phyloP scores from a whole-genome alignment of 129 eudicot genomes.

The Lactuca saligna region DNA sequence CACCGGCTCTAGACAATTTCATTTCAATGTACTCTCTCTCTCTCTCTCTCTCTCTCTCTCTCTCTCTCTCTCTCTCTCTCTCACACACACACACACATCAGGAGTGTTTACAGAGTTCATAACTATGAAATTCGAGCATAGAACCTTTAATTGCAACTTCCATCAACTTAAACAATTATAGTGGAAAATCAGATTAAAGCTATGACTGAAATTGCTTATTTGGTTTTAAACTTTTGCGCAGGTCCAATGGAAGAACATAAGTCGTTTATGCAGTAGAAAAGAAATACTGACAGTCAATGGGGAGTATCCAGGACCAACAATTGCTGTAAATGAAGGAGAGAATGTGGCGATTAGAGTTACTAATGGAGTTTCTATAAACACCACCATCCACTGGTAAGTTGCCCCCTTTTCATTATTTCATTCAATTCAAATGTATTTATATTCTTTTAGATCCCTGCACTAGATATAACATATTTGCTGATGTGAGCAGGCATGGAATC shows the following conservation, averaged over 20 bases:
- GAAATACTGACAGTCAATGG: slow-evolving; percentile 66
- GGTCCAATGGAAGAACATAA: slow-evolving; percentile 69
- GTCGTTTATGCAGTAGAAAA: slow-evolving; percentile 56
- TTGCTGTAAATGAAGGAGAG: slow-evolving; percentile 75
- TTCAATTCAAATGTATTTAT: too few relatives aligned
- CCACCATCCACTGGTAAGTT: slow-evolving; percentile 79
- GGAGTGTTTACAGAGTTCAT: too few relatives aligned
- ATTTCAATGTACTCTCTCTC: slow-evolving; percentile 47
- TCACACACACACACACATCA: too few relatives aligned
- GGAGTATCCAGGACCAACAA: slow-evolving; percentile 80
- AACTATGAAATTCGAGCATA: not conserved
- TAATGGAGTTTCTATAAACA: slow-evolving; percentile 53
- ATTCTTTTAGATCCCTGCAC: not conserved
- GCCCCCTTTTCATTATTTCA: not conserved
- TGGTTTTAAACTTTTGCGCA: slow-evolving; percentile 26
- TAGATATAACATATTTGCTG: not conserved
- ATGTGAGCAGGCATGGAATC: slow-evolving; percentile 66
- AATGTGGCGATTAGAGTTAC: slow-evolving; percentile 59
- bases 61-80: not conserved
- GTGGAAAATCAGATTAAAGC: too few relatives aligned
- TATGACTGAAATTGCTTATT: not conserved
- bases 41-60: slow-evolving; percentile 4
- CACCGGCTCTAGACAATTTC: slow-evolving; percentile 36
- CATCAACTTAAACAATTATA: not conserved
- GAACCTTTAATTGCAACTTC: not conserved